These are phyloP conservation scores for Coemansia interrupta DNA, from an alignment of 192 early-diverging fungal species.

Conservation along the genomic window DNA sequence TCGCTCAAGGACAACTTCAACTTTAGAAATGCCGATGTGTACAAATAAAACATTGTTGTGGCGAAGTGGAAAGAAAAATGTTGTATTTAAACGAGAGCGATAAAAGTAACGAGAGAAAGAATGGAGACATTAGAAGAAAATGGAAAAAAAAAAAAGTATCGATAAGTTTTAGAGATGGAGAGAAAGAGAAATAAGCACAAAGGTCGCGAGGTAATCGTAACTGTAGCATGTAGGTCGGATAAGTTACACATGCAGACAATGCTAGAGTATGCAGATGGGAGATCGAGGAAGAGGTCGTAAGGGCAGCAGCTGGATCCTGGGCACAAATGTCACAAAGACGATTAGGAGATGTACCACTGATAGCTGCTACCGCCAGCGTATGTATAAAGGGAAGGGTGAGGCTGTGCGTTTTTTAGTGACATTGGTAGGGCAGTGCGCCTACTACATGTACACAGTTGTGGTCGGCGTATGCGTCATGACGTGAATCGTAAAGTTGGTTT, in stretches of 20 bases:
- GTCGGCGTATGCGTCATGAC: constrained; percentile 36
- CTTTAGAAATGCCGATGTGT: constrained; percentile 81
- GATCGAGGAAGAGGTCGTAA: not conserved
- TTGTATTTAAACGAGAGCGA: constrained; percentile 2
- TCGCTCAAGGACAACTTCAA: constrained; percentile 82
- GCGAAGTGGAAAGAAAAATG: constrained; percentile 2
- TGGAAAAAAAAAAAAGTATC: not conserved
- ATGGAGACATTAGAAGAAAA: not conserved
- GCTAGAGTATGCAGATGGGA: not conserved
- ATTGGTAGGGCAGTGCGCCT: not conserved
- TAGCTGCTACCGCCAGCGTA: no score
- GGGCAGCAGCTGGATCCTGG: not conserved
- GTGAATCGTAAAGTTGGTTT: constrained; percentile 41
- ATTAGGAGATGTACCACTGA: no score
- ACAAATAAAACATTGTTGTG: constrained; percentile 18
- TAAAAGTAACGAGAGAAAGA: not conserved
- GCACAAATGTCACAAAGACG: no score
- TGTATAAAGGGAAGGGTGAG: not conserved
- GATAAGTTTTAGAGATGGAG: not conserved
- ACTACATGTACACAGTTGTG: constrained; percentile 38
- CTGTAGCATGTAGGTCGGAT: not conserved
- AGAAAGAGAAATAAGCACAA: constrained; percentile 6
- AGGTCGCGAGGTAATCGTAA: not conserved
- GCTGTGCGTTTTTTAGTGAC: not conserved
- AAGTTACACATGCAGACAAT: not conserved